Conservation (phyloP, 2,329 filamentous ascomycete species). For the Fusarium sp. region DNA sequence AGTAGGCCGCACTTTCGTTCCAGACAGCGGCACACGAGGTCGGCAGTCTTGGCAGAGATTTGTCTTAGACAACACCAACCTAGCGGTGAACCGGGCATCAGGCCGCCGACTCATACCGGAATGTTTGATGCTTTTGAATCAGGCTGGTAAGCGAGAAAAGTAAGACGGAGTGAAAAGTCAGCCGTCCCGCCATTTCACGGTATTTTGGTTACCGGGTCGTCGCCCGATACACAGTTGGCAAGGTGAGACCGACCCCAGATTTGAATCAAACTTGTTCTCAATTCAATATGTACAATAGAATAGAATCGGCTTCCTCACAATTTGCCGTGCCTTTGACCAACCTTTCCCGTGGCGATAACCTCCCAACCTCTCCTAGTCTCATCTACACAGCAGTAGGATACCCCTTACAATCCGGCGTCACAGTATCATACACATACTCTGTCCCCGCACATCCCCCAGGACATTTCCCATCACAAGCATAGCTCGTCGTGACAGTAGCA, state of each 20-base stretch:
- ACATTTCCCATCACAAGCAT: slow-evolving; percentile 42
- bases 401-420: slow-evolving; percentile 31
- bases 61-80: slow-evolving; percentile 20
- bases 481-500: slow-evolving; percentile 45
- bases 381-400: slow-evolving; percentile 1
- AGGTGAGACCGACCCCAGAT: not conserved
- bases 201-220: not conserved
- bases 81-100: not conserved
- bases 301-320: not conserved
- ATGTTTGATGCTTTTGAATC: not conserved
- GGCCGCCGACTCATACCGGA: not conserved
- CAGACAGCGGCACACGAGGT: slow-evolving; percentile 18
- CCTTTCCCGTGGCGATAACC: not conserved
- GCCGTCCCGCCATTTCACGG: not conserved
- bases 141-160: not conserved
- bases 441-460: slow-evolving; percentile 45
- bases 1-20: not conserved
- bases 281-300: not conserved
- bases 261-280: not conserved
- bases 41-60: not conserved
- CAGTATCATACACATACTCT: slow-evolving; percentile 42
- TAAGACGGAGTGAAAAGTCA: not conserved
- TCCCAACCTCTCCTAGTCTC: not conserved
- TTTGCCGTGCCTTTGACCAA: not conserved
- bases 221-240: not conserved